Evolutionary conservation across 305 asterid species (phyloP).

Genomic region (Fraxinus sp.): DNA sequence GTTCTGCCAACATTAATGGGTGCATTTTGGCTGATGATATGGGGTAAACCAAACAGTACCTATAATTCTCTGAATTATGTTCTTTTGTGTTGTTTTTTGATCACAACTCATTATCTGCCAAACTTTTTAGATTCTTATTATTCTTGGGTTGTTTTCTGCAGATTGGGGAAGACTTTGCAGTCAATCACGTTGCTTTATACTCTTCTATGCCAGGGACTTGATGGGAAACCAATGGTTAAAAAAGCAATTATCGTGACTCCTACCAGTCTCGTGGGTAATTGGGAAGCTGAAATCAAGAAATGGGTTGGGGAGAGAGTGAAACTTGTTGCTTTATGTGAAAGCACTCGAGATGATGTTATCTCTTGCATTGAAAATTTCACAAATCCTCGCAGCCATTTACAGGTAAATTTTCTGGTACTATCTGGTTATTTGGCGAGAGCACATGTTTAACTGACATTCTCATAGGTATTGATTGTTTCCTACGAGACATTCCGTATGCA

Average conservation of each 20-base stretch:
- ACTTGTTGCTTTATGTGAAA: conserved; percentile 94
- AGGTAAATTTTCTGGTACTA: conserved; percentile 45
- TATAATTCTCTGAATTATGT: conserved; percentile 12
- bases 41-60: conserved; percentile 73
- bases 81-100: conserved; percentile 9
- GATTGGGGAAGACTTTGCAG: conserved; percentile 95
- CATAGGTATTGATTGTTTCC: conserved; percentile 86
- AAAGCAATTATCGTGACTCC: conserved; percentile 96
- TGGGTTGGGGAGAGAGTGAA: conserved; percentile 96
- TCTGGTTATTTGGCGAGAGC: conserved; percentile 21
- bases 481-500: conserved; percentile 98
- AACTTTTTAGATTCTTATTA: conserved; percentile 15
- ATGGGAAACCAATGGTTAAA: conserved; percentile 82
- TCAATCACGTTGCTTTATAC: conserved; percentile 89
- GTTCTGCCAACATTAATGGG: conserved; percentile 73
- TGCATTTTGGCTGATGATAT: conserved; percentile 99
- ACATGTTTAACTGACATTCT: conserved; percentile 19
- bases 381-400: conserved; percentile 48
- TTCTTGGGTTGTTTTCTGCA: conserved; percentile 36
- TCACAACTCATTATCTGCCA: background rate
- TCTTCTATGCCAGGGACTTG: conserved; percentile 89
- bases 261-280: conserved; percentile 92
- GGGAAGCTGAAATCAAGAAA: conserved; percentile 97
- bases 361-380: conserved; percentile 74
- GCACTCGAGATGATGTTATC: conserved; percentile 85